A percentile compares a stretch with the other conserved stretches of the same genome.
These are phyloP conservation scores for Stereocaulon alpinum DNA, from an alignment of 495 filamentous ascomycete species.

Conservation along the genomic window DNA sequence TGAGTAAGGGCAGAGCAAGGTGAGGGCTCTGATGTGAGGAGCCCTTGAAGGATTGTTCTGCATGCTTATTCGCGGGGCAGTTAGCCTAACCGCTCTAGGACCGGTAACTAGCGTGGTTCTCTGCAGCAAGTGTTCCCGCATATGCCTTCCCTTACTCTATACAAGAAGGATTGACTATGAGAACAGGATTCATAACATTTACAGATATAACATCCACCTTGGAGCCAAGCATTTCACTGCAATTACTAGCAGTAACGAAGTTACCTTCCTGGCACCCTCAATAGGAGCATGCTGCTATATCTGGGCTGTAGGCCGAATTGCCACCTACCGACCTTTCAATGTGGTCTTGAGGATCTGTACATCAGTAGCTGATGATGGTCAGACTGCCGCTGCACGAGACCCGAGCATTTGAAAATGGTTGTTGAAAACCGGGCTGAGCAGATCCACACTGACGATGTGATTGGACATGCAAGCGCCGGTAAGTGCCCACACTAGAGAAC, in stretches of 20 bases:
- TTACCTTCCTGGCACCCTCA: no score
- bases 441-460: neutral
- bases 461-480: constrained; percentile 7
- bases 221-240: no score
- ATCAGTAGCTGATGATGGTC: neutral
- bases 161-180: no score
- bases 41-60: constrained; percentile 2
- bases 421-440: neutral
- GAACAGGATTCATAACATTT: no score
- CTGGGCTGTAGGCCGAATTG: no score
- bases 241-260: no score
- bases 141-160: no score
- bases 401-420: neutral
- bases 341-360: neutral
- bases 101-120: neutral
- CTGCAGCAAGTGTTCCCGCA: no score
- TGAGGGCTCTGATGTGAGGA: neutral
- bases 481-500: constrained; percentile 3
- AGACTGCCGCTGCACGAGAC: neutral
- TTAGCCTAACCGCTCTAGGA: neutral
- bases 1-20: constrained; percentile 3
- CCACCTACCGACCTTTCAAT: no score
- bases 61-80: constrained; percentile 8
- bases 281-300: no score
- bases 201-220: no score